Percentiles rank a stretch among this genome's conserved stretches.
These are phyloP conservation scores for Ceratocystis papillata DNA, from an alignment of 2,329 filamentous ascomycete species.

Conservation along the genomic window DNA sequence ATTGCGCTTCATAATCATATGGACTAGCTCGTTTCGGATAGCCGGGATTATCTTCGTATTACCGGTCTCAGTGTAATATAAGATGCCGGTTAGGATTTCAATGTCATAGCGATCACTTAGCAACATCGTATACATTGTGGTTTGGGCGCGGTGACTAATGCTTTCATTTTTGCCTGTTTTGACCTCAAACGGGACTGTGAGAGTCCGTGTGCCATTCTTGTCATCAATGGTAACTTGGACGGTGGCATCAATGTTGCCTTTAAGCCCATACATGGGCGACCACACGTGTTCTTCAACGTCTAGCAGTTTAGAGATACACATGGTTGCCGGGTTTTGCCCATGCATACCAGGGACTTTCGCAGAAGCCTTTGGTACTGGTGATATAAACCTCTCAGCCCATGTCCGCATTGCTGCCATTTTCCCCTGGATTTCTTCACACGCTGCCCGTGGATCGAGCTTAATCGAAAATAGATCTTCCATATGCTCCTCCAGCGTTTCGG, in stretches of 20 bases:
- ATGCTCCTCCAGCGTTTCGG: slow-evolving; percentile 60
- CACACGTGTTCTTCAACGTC: slow-evolving; percentile 97
- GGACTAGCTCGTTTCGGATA: slow-evolving; percentile 75
- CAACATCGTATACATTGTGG: slow-evolving; percentile 82
- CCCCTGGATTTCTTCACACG: slow-evolving; percentile 66
- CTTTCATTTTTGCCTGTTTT: slow-evolving; percentile 85
- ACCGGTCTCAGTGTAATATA: slow-evolving; percentile 92
- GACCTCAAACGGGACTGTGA: slow-evolving; percentile 87
- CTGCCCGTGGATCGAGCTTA: slow-evolving; percentile 59
- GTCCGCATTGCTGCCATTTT: slow-evolving; percentile 71
- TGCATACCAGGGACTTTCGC: slow-evolving; percentile 64
- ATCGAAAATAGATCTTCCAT: slow-evolving; percentile 86
- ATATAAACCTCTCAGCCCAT: slow-evolving; percentile 78
- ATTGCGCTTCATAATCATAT: slow-evolving; percentile 96
- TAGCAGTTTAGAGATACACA: slow-evolving; percentile 86
- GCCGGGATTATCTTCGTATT: slow-evolving; percentile 76
- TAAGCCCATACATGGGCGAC: slow-evolving; percentile 95
- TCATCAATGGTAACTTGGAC: slow-evolving; percentile 78
- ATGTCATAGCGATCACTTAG: slow-evolving; percentile 92
- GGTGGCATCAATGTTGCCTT: slow-evolving; percentile 95
- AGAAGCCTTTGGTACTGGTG: slow-evolving; percentile 53
- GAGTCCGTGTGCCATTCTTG: slow-evolving; percentile 49
- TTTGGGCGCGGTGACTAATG: slow-evolving; percentile 80
- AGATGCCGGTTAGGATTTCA: slow-evolving; percentile 74
- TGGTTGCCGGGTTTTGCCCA: slow-evolving; percentile 61